These are phyloP conservation scores for Copromyces sp. DNA, from an alignment of 495 filamentous ascomycete genomes.

Conservation along the genomic window DNA sequence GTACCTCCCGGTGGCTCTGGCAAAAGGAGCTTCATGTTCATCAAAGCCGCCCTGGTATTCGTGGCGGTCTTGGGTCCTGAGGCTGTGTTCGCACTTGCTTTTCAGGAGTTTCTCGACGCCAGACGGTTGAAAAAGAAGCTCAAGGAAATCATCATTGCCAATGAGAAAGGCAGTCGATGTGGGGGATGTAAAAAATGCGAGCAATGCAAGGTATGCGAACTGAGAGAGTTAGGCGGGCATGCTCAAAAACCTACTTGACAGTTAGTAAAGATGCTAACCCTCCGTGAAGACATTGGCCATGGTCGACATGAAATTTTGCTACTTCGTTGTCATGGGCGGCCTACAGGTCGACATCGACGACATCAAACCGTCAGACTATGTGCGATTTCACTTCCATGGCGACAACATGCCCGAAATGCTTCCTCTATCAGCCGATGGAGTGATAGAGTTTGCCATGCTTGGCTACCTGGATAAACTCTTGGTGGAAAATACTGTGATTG, in stretches of 20 bases:
- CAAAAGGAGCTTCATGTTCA: not conserved
- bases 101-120: not conserved
- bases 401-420: not conserved
- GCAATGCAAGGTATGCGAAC: not conserved
- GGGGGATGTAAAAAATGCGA: fast-evolving
- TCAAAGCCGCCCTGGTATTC: not conserved
- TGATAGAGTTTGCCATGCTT: not conserved
- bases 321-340: not conserved
- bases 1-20: not conserved
- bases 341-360: not conserved
- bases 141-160: not conserved
- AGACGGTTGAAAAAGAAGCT: not conserved
- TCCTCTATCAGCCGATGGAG: not conserved
- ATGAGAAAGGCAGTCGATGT: not conserved
- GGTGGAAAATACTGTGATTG: not conserved
- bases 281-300: not conserved
- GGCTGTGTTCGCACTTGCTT: not conserved
- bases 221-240: not conserved
- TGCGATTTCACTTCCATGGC: not conserved
- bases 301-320: not conserved
- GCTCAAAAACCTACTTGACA: too few relatives aligned
- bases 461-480: not conserved
- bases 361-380: not conserved
- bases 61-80: not conserved
- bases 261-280: not conserved